These are phyloP conservation scores for Colletotrichum orchidophilum DNA, from an alignment of 2,329 filamentous ascomycete genomes.

Conservation along the genomic window DNA sequence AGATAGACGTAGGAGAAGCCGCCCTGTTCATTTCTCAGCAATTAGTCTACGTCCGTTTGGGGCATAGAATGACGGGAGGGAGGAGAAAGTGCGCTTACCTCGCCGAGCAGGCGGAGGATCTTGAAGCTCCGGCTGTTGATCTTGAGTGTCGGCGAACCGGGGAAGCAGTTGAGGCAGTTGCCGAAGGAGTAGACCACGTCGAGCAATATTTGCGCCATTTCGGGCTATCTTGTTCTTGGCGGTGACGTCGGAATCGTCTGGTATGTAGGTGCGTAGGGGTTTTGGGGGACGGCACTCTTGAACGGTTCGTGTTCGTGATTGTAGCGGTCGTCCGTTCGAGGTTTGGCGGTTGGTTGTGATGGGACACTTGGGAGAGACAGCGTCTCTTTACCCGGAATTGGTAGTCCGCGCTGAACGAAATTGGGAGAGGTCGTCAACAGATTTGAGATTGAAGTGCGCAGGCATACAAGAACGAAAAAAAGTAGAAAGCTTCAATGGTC, in stretches of 20 bases:
- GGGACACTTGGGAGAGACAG: not conserved
- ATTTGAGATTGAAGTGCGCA: not conserved
- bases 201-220: conserved; percentile 85
- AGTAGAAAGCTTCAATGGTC: not conserved
- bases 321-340: not conserved
- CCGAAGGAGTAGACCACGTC: conserved; percentile 92
- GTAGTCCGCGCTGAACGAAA: not conserved
- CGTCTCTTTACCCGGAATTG: not conserved
- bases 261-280: not conserved
- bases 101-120: conserved; percentile 90
- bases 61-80: not conserved
- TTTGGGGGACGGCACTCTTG: not conserved
- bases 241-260: not conserved
- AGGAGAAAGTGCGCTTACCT: conserved; percentile 65
- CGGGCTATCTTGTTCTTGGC: conserved; percentile 9
- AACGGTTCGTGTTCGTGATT: not conserved
- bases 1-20: conserved; percentile 99
- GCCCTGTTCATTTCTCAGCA: conserved; percentile 63
- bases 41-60: not conserved
- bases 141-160: conserved; percentile 90
- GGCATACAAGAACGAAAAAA: not conserved
- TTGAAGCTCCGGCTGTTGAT: conserved; percentile 97
- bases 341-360: not conserved
- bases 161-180: conserved; percentile 97
- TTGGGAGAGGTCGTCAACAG: not conserved